Evolutionary conservation across 1,284 basidiomycete genomes (phyloP), one percentile per base, ranked within the genome.

Genomic region (Xerocomus nothofagi): DNA sequence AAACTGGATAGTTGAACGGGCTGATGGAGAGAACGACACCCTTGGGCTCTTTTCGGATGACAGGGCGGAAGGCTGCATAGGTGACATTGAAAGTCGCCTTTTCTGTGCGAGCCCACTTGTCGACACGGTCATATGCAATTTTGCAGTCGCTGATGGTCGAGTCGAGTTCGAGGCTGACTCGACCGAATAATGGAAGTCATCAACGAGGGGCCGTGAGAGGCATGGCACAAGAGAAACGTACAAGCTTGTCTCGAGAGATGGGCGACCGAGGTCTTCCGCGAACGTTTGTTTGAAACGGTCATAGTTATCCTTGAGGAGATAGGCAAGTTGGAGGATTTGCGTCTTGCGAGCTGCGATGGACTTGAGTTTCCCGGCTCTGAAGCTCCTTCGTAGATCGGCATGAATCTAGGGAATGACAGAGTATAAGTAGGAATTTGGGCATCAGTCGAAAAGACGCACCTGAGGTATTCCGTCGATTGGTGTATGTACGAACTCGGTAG

Each of bases 101-200:
- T 54, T 91, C 84, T 6, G 87, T 76, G 63, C 84, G 84, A 17
- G 85, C 75, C 91, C 91, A 93, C 61, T 81, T 81, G 26, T 82
- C 81, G 37, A 95, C 77, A 44, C 82, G 79, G 44, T 82, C 75
- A 57, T 91, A 80, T 1, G 86, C 80, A 0, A 77, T 69, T 42
- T 83, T 76, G 41, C 81, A 75, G 58, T 94, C 91, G 37, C 71
- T 62, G 23, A 88, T 65, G 7, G 77, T 73, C 4, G 76, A 61
- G 31, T 67, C 66, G 45, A 84, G 72, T 56, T 89, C 86, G 3
- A 84, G 67, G 58, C 85, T 87, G 48, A 18, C 12, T 26, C 14
- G 17, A 15, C 2, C 12, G 6, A 23, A 31, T 7, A 7, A 31
- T 15, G 26, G 5, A 24, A 29, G 20, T 4, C 3, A 15, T 39